Conservation (phyloP, 2,329 filamentous ascomycete species). For the Colletotrichum siamense region DNA sequence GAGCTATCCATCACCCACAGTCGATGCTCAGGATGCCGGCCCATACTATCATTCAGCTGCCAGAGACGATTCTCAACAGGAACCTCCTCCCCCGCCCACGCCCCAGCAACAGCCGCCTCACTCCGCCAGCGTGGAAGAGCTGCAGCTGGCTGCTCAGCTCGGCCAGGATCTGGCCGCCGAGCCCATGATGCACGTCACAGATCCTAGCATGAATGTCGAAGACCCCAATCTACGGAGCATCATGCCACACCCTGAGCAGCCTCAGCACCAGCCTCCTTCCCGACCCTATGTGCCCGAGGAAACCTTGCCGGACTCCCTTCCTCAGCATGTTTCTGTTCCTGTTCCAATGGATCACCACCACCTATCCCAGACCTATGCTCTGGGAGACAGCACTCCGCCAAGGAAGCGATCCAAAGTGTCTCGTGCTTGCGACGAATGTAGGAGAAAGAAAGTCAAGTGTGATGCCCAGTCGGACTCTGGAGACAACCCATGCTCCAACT, state of each 20-base stretch:
- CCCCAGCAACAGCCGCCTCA: conserved; percentile 47
- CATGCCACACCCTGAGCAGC: conserved; percentile 44
- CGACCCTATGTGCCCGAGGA: conserved; percentile 43
- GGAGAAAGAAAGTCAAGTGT: conserved; percentile 89
- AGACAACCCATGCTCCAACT: conserved; percentile 80
- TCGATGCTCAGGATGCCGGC: conserved; percentile 9
- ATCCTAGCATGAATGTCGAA: conserved; percentile 48
- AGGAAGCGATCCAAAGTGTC: conserved; percentile 87
- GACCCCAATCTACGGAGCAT: conserved; percentile 49
- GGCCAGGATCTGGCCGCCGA: conserved; percentile 56
- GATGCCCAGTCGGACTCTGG: conserved; percentile 79
- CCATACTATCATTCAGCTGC: conserved; percentile 24
- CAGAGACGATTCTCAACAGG: conserved; percentile 24
- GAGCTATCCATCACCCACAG: conserved; percentile 10
- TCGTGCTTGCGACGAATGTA: conserved; percentile 86
- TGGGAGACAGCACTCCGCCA: conserved; percentile 67
- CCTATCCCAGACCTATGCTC: conserved; percentile 41
- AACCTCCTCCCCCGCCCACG: conserved; percentile 37
- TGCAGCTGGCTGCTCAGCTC: conserved; percentile 63
- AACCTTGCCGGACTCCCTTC: conserved; percentile 39
- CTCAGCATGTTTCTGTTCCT: conserved; percentile 27
- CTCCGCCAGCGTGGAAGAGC: conserved; percentile 57
- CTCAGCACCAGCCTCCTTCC: conserved; percentile 18
- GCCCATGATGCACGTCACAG: conserved; percentile 54
- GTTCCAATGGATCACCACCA: conserved; percentile 40